Base-by-base conservation (phyloP, 192 early-diverging fungal species). In the Mortierella claussenii region DNA sequence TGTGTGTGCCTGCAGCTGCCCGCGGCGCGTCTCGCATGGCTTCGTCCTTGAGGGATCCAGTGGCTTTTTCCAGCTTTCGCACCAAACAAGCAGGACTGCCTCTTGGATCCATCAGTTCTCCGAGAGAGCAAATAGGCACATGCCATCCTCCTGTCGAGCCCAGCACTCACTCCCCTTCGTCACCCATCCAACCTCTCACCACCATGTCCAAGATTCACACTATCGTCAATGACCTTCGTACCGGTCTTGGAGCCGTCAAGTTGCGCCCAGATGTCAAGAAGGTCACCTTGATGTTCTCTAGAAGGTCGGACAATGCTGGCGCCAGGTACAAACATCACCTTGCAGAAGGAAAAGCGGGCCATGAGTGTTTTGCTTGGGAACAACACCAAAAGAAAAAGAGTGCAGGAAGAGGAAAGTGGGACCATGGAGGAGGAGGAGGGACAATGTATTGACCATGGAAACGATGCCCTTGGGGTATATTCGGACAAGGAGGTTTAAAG, bases 211-310 rank as follows among this genome's bases (percentile, higher is more conserved):
- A 60, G 63, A 64, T 78, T 33, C 42, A 45, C 21, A 42, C 55
- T 34, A 27, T 78, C 26, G 60, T 79, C 36, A 43, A 64, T 6
- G 70, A 82, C 62, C 65, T 82, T n/a, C 65, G 70, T 11, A 79
- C 75, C n/a, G 84, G 86, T 31, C 70, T 84, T 26, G 86, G 85
- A 26, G 84, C 85, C 26, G 63, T 71, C 26, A 78, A 76, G 40
- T 54, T 88, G 31, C 37, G 74, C 45, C 50, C 80, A 0, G 61
- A 76, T 46, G 71, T 88, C 26, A 80, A 79, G 54, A 88, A 86
- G 51, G 78, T 88, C 34, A 76, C 86, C 4, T 65, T 88, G 37
- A 59, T 61, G 9, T 83, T 79, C 28, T 71, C 85, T 12, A 40
- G 75, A 32, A 79, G 69, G 20, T 75, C 80, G 34, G 80, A 83